These are phyloP conservation scores for Byssochlamys sp. DNA, from an alignment of 2,329 filamentous ascomycete genomes.

Conservation along the genomic window DNA sequence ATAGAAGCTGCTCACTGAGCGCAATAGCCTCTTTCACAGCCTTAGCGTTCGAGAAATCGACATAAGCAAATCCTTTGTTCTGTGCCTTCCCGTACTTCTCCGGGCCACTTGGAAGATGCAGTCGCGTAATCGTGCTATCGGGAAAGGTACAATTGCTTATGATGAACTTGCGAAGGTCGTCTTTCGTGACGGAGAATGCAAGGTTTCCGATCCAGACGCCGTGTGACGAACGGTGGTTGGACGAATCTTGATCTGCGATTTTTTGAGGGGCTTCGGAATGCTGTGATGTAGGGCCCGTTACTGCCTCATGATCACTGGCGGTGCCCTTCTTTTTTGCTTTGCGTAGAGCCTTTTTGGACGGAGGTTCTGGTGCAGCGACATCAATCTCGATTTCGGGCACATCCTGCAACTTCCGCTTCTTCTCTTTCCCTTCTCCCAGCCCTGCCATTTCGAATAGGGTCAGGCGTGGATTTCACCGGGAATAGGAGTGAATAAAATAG, in stretches of 20 bases:
- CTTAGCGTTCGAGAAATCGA: slow-evolving; percentile 68
- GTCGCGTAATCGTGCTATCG: slow-evolving; percentile 65
- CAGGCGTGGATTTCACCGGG: neutral
- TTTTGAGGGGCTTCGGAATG: slow-evolving; percentile 2
- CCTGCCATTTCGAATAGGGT: slow-evolving; percentile 17
- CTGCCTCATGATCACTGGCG: neutral
- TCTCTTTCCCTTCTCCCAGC: slow-evolving; percentile 26
- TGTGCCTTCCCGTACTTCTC: slow-evolving; percentile 47
- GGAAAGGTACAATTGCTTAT: slow-evolving; percentile 57
- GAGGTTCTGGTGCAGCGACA: slow-evolving; percentile 77
- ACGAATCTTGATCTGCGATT: slow-evolving; percentile 11
- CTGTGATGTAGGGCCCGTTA: slow-evolving; percentile 2
- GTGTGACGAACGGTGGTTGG: slow-evolving; percentile 59
- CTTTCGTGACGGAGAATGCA: slow-evolving; percentile 67
- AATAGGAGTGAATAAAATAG: neutral
- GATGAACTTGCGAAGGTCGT: slow-evolving; percentile 71
- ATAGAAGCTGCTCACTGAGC: slow-evolving; percentile 72
- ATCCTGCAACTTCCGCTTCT: slow-evolving; percentile 60
- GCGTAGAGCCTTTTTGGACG: slow-evolving; percentile 86
- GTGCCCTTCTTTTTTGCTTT: slow-evolving; percentile 63
- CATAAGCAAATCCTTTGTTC: slow-evolving; percentile 93
- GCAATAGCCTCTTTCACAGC: slow-evolving; percentile 68
- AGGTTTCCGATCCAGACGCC: slow-evolving; percentile 96
- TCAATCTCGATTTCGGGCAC: slow-evolving; percentile 73
- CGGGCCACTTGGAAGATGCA: slow-evolving; percentile 62